Percentiles rank a stretch among this genome's conserved stretches.
Conservation (phyloP, 495 filamentous ascomycete species). For the Podospora bellae-mahoneyi region DNA sequence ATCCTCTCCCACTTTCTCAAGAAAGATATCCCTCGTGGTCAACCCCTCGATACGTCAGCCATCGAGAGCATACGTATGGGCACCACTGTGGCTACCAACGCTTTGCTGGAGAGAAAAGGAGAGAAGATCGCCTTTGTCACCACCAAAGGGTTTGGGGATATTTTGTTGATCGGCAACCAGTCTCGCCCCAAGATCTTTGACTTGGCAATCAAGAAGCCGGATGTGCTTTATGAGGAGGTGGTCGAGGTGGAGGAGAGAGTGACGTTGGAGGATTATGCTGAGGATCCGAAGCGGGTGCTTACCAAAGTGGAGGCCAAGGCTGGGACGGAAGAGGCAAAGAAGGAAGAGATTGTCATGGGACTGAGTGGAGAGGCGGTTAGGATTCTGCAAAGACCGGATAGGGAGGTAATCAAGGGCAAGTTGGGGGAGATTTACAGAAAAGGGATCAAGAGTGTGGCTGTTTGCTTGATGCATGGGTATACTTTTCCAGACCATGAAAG, state of each 20-base stretch:
- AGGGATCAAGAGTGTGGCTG: constrained; percentile 67
- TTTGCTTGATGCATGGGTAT: constrained; percentile 79
- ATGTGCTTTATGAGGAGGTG: constrained; percentile 71
- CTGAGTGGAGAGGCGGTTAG: constrained; percentile 68
- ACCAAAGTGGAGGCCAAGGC: constrained; percentile 50
- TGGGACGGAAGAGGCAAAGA: constrained; percentile 42
- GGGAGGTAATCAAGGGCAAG: constrained; percentile 49
- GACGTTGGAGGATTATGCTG: constrained; percentile 84
- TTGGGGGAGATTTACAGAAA: constrained; percentile 58
- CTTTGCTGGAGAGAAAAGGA: constrained; percentile 87
- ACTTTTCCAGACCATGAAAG: constrained; percentile 74
- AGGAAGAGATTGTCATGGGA: constrained; percentile 59
- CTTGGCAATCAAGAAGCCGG: constrained; percentile 72
- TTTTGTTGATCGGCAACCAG: constrained; percentile 84
- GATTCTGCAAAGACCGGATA: constrained; percentile 58
- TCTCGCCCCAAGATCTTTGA: constrained; percentile 82
- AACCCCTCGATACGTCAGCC: constrained; percentile 75
- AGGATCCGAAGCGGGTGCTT: constrained; percentile 62
- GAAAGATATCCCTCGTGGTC: constrained; percentile 71
- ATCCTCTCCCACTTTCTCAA: constrained; percentile 78
- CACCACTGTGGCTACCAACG: constrained; percentile 86
- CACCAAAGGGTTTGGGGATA: constrained; percentile 90
- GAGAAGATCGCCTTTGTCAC: constrained; percentile 88
- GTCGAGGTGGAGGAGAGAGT: constrained; percentile 80
- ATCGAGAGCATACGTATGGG: constrained; percentile 89